Evolutionary conservation across 495 filamentous ascomycete species (phyloP), one percentile per base, ranked within the genome.

Genomic region (Cetradonia linearis): DNA sequence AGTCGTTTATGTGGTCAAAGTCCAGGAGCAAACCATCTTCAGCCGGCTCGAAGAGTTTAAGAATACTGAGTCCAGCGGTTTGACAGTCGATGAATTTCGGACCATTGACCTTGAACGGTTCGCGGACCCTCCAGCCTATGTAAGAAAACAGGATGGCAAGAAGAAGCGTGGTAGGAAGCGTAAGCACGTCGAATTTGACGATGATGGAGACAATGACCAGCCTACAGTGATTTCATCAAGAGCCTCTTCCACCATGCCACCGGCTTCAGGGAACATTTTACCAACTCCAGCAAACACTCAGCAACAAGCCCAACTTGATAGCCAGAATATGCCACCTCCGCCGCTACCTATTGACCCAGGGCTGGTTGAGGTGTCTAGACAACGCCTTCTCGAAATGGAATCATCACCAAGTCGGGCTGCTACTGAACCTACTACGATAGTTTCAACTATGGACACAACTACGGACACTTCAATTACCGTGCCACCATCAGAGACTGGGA

Each of bases 1-100:
- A 73, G 86, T 97, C 13, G 93, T 97, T 33, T 96, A 95, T 67
- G 84, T 96, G 20, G 94, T 95, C 61, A 96, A 95, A 65, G 91
- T 96, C 33, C 89, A 90, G 11, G 92, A 94, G 65, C 76, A 86
- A 34, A 98, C 93, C 4, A 87, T 98, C 63, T 84, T 85, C 59
- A 87, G 91, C 64, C 88, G 93, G 59, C 77, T 98, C 37, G 84
- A 87, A 28, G 93, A 98, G 66, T 98, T 96, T 69, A 86, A 86
- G 55, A 81, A 81, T 6, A 94, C 91, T 0, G 84, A 86, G 55
- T 88, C 84, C 65, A 84, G 87, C 42, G 78, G 79, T 42, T 75
- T 96, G 65, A 92, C 89, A 0, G 86, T 97, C 6, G 84, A 90
- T 48, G 86, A 96, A 66, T 97, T 97, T 63, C 77, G 89, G 36